Evolutionary conservation across 257 asterid genomes (phyloP), one percentile per base, ranked within the genome.

Genomic region (Paulownia fortunei): DNA sequence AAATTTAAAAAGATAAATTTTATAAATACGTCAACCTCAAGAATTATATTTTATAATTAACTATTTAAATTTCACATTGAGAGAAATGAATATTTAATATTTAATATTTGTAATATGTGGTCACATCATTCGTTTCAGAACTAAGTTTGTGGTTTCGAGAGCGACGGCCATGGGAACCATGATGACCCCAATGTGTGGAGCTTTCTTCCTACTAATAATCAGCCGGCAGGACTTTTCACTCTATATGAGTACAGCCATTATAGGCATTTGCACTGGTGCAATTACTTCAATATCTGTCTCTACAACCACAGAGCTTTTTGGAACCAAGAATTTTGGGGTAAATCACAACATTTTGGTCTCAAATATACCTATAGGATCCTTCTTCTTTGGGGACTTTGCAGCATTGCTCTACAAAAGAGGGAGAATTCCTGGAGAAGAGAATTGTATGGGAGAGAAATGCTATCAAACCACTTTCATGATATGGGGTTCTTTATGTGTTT

Each of bases 281-380:
- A 87, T 91, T 13, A 87, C 97, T 6, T 88, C 94, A 2, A 80
- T 91, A 11, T 80, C 97, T 0, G 88, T 89, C 5, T 83, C 92
- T 0, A 76, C 85, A 24, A 92, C 97, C 5, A 78, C 86, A 0
- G 94, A 92, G 56, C 56, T 92, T 0, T 92, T 92, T 76, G 97
- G 97, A 18, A 49, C 90, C 19, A 70, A 68, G 9, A 83, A 87
- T 71, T 91, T 92, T 23, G 97, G 94, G 0, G 66, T 92, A 8
- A 92, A 91, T 72, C 98, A 92, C 82, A 92, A 92, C 67, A 79
- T 93, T 24, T 55, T 91, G 73, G 94, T 93, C 16, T 82, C 90
- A 0, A 91, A 91, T 42, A 93, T 91, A 18, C 96, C 96, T 0
- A 73, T 91, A 1, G 98, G 98, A 0, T 89, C 97, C 0, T 89